A percentile compares a stretch with the other conserved stretches of the same genome.
These are phyloP conservation scores for Biscogniauxia mediterranea DNA, from an alignment of 2,329 filamentous ascomycete genomes.

Conservation along the genomic window DNA sequence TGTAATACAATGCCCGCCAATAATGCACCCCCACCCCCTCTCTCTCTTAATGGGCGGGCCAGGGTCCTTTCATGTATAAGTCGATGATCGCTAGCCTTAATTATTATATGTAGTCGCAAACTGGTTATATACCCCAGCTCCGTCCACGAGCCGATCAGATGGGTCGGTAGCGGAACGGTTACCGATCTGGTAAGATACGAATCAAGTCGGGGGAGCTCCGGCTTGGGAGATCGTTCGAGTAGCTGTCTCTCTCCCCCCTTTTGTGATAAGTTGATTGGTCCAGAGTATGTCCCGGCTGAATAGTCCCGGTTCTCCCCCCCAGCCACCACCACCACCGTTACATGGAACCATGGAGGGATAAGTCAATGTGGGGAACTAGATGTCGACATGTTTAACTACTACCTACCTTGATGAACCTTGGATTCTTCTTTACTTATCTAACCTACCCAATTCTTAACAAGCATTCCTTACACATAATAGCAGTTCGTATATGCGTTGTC, in stretches of 20 bases:
- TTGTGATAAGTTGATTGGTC: constrained; percentile 1
- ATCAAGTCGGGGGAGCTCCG: not conserved
- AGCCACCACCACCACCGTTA: not conserved
- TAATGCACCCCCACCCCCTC: too few relatives aligned
- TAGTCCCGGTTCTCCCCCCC: not conserved
- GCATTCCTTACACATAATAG: not conserved
- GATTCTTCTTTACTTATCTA: not conserved
- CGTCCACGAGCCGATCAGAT: not conserved
- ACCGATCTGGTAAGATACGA: not conserved
- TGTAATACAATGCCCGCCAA: too few relatives aligned
- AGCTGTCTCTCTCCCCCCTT: not conserved
- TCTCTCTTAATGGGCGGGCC: too few relatives aligned
- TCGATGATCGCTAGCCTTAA: too few relatives aligned
- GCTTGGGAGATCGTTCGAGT: too few relatives aligned
- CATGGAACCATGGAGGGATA: not conserved
- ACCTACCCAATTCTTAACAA: not conserved
- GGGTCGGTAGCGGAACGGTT: not conserved
- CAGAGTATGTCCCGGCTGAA: not conserved
- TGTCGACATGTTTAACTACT: not conserved
- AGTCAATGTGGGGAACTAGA: not conserved
- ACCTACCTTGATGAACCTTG: not conserved
- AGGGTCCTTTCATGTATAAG: too few relatives aligned
- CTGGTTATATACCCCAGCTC: not conserved
- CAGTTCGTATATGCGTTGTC: not conserved
- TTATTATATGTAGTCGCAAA: too few relatives aligned